These are phyloP conservation scores for Puccinia hordei DNA, from an alignment of 1,284 basidiomycete genomes.

Conservation along the genomic window DNA sequence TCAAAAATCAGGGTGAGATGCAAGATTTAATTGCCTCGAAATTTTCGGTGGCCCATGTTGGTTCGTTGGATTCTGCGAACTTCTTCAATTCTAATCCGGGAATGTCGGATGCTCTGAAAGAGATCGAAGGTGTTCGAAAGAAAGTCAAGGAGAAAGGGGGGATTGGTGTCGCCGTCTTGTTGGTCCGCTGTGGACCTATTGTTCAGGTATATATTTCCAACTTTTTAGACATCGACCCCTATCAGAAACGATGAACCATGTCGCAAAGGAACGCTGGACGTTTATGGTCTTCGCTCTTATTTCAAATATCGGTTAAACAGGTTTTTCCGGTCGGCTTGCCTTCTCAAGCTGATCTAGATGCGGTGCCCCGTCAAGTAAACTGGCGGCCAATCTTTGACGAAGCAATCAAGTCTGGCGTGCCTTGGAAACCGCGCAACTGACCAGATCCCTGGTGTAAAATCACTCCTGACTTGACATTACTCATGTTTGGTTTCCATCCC, in stretches of 20 bases:
- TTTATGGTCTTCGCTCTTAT: neutral
- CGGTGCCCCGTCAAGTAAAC: constrained; percentile 23
- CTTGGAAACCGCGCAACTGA: constrained; percentile 14
- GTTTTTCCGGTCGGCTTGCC: constrained; percentile 46
- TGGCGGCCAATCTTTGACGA: constrained; percentile 32
- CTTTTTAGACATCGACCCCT: neutral
- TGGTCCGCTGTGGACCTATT: constrained; percentile 36
- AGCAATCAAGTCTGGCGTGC: constrained; percentile 35
- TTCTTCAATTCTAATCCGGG: constrained; percentile 33
- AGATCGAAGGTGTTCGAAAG: constrained; percentile 21
- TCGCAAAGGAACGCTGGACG: neutral
- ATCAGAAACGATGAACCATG: too few relatives aligned
- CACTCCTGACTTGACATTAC: neutral
- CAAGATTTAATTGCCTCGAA: neutral
- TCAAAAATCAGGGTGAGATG: neutral
- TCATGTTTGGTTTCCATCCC: neutral
- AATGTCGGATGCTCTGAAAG: constrained; percentile 13
- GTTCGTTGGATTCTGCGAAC: constrained; percentile 8
- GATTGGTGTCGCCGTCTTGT: constrained; percentile 27
- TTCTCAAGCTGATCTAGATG: constrained; percentile 35
- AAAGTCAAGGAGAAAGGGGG: constrained; percentile 32
- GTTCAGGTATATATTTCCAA: constrained; percentile 20
- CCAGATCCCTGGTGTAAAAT: neutral
- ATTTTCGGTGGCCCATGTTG: constrained; percentile 24
- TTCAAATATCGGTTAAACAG: neutral